Percentiles rank a stretch among this genome's conserved stretches.
Conservation (phyloP, 345 rosid genomes). For the Populus deltoides region DNA sequence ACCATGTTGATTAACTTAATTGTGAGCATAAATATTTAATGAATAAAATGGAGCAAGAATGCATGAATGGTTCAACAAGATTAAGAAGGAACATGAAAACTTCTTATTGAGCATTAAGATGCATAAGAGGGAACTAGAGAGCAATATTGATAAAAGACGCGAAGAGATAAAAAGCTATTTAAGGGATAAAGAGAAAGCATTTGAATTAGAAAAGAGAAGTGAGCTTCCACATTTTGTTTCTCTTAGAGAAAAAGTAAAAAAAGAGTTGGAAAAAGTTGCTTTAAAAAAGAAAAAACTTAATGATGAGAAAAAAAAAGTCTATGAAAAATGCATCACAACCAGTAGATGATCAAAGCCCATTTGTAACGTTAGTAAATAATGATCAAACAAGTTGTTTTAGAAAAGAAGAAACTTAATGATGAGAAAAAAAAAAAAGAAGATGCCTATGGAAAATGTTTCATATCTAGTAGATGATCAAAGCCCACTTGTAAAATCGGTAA, state of each 20-base stretch:
- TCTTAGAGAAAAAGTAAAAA: slow-evolving; percentile 57
- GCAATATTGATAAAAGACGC: slow-evolving; percentile 59
- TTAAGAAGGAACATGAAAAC: slow-evolving; percentile 80
- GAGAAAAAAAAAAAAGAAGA: no score
- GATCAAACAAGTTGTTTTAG: no score
- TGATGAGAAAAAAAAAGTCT: no score
- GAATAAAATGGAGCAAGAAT: slow-evolving; percentile 72
- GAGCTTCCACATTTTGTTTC: slow-evolving; percentile 55
- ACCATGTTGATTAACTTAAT: slow-evolving; percentile 56
- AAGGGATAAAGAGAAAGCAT: slow-evolving; percentile 69
- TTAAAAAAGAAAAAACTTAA: background rate
- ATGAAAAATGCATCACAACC: no score
- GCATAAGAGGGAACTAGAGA: slow-evolving; percentile 73
- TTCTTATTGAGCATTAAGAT: slow-evolving; percentile 71
- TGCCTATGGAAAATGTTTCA: no score
- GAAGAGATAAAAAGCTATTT: slow-evolving; percentile 71
- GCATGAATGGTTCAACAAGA: slow-evolving; percentile 78
- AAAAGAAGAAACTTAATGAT: no score
- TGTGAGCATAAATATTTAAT: slow-evolving; percentile 69
- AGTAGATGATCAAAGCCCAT: no score
- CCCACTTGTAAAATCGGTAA: no score
- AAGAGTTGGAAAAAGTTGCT: slow-evolving; percentile 68
- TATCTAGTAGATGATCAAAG: no score
- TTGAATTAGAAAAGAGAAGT: slow-evolving; percentile 71
- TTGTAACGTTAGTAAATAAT: no score